Evolutionary conservation across 345 rosid genomes (phyloP).

Genomic region (Turnera subulata): DNA sequence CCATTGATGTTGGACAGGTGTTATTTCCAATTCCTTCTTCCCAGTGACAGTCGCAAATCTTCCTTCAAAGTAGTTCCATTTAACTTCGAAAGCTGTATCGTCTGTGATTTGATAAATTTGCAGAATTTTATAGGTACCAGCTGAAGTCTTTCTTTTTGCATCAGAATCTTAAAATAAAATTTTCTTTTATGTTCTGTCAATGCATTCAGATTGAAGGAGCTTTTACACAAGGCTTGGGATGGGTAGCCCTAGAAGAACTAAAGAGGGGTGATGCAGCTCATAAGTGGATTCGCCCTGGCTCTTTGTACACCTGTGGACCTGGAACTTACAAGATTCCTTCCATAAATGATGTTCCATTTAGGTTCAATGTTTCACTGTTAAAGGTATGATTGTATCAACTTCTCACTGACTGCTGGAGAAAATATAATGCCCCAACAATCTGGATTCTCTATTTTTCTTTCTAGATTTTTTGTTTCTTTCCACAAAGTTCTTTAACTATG

Average conservation of each 20-base stretch:
- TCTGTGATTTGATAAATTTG: too few relatives aligned
- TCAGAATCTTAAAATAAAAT: too few relatives aligned
- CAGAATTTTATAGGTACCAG: too few relatives aligned
- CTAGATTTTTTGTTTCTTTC: neutral
- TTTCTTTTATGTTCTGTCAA: too few relatives aligned
- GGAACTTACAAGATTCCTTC: slow-evolving; percentile 95
- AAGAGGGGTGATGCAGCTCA: slow-evolving; percentile 95
- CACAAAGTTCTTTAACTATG: too few relatives aligned
- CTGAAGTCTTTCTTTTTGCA: too few relatives aligned
- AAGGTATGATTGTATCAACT: slow-evolving; percentile 43
- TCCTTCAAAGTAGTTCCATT: too few relatives aligned
- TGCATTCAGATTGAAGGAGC: slow-evolving; percentile 86
- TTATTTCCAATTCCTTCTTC: slow-evolving; percentile 2
- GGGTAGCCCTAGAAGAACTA: slow-evolving; percentile 92
- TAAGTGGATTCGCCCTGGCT: slow-evolving; percentile 80
- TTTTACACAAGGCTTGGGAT: slow-evolving; percentile 88
- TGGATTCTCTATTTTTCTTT: too few relatives aligned
- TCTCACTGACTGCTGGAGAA: neutral
- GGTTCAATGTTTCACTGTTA: slow-evolving; percentile 71
- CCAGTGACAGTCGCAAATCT: neutral
- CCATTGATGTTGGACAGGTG: slow-evolving; percentile 95
- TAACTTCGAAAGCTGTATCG: too few relatives aligned
- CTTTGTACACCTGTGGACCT: slow-evolving; percentile 75
- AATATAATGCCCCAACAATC: too few relatives aligned
- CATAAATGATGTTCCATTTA: slow-evolving; percentile 70